Evolutionary conservation across 305 asterid species (phyloP).

Genomic region (Euphrasia arctica): DNA sequence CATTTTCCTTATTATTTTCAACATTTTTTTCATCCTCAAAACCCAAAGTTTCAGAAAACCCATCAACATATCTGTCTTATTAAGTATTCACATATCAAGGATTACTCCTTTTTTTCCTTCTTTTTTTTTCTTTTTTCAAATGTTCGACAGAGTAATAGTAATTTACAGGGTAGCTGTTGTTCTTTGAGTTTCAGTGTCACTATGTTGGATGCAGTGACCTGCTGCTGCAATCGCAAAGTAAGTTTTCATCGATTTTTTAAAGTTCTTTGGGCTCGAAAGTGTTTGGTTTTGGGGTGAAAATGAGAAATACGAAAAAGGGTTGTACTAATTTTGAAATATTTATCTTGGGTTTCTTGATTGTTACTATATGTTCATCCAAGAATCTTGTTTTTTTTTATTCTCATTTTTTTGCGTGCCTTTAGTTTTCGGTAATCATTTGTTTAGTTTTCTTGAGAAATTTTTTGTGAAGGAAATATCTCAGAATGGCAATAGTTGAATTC

Average conservation of each 20-base stretch:
- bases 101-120: neutral
- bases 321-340: neutral
- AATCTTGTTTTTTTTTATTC: neutral
- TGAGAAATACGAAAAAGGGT: neutral
- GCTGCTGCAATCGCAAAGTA: conserved; percentile 38
- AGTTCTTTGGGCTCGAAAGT: neutral
- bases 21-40: conserved; percentile 6
- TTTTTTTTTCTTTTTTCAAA: conserved; percentile 21
- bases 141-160: conserved; percentile 19
- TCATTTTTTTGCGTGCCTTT: too few species aligned
- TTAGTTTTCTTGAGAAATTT: too few species aligned
- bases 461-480: too few species aligned
- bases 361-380: neutral
- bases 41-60: neutral
- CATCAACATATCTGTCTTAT: neutral
- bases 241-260: conserved; percentile 15
- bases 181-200: conserved; percentile 26
- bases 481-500: too few species aligned
- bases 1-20: conserved; percentile 23
- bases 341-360: neutral
- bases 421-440: too few species aligned
- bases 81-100: neutral
- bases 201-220: conserved; percentile 43
- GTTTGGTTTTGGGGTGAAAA: neutral
- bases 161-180: neutral